Base-by-base conservation (phyloP, 306 rosid species). In the Pyrus bretschneideri region DNA sequence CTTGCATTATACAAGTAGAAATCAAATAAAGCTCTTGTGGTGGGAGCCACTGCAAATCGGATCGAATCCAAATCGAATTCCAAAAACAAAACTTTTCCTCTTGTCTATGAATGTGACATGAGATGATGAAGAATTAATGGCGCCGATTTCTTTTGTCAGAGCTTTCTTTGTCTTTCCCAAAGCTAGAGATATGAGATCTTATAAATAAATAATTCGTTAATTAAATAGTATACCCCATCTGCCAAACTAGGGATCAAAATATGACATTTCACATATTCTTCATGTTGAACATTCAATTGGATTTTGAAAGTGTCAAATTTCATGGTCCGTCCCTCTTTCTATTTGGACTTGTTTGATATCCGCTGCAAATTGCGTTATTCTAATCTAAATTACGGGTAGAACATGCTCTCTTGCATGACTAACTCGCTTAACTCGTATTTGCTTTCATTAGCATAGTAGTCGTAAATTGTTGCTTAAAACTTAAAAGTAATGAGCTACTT, bases 201-300 rank as follows among this genome's bases (percentile, higher is more conserved):
- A 40, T 40, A 40, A 42, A 42, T 10, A 9, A 42, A 9, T 35
- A 38, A 38, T 38, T 38, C 42, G 42, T 38, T 38, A 7, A 38
- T 38, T 46, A 14, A 46, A 15, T 49, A 49, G 21, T 49, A 49
- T 49, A 21, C 55, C 55, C 21, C 40, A 4, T 60, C 15, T 11
- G 58, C 61, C 70, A 62, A 62, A 29, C 10, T 63, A 27, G 46
- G 60, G 60, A 42, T 62, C 78, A 74, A 72, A 73, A 11, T 72
- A 14, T 15, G 25, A 19, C 23, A 57, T 10, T 13, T 17, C 18
- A 23, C 17, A 17, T 51, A 51, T 51, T 17, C 55, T 5, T 15
- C 55, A 51, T 9, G 30, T 21, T n/a, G 15, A 57, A 60, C 58
- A 11, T 62, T 61, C 4, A 73, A 11, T 61, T 44, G 4, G 60